Conservation (phyloP, 805 yeast species). For the Starmerella powellii region DNA sequence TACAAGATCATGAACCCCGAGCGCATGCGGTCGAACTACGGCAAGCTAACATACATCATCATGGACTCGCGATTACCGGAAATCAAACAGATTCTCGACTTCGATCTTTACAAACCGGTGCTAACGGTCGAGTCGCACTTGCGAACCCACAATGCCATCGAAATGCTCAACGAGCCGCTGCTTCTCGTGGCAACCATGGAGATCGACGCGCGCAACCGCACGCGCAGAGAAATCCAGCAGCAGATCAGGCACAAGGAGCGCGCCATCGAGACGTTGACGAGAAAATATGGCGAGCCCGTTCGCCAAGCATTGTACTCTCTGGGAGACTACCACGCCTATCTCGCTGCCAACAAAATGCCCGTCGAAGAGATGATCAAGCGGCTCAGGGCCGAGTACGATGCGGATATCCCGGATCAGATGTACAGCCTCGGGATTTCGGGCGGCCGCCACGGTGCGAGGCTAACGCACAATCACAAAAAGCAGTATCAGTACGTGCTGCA, state of each 20-base stretch:
- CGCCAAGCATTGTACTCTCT: constrained; percentile 62
- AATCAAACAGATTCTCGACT: constrained; percentile 57
- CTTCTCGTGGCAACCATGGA: constrained; percentile 56
- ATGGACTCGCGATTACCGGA: constrained; percentile 74
- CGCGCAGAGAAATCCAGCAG: constrained; percentile 42
- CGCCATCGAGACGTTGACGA: constrained; percentile 52
- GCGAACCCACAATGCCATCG: constrained; percentile 31
- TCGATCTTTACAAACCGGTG: constrained; percentile 62
- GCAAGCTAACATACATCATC: constrained; percentile 69
- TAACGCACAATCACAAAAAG: constrained; percentile 60
- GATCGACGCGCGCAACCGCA: constrained; percentile 46
- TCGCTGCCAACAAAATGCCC: constrained; percentile 57
- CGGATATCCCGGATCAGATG: constrained; percentile 3
- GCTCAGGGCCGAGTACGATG: constrained; percentile 38
- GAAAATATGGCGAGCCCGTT: constrained; percentile 33
- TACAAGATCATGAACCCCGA: constrained; percentile 80
- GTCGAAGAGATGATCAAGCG: constrained; percentile 49
- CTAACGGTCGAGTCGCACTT: constrained; percentile 46
- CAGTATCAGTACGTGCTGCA: constrained; percentile 67
- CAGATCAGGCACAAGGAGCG: constrained; percentile 54
- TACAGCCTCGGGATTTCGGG: constrained; percentile 50
- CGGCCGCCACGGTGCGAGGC: constrained; percentile 57
- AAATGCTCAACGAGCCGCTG: constrained; percentile 45
- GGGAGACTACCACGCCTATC: constrained; percentile 66
- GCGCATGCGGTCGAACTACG: constrained; percentile 64